Base-by-base conservation (phyloP, 106 monocot genomes). In the Hemerocallis citrina region DNA sequence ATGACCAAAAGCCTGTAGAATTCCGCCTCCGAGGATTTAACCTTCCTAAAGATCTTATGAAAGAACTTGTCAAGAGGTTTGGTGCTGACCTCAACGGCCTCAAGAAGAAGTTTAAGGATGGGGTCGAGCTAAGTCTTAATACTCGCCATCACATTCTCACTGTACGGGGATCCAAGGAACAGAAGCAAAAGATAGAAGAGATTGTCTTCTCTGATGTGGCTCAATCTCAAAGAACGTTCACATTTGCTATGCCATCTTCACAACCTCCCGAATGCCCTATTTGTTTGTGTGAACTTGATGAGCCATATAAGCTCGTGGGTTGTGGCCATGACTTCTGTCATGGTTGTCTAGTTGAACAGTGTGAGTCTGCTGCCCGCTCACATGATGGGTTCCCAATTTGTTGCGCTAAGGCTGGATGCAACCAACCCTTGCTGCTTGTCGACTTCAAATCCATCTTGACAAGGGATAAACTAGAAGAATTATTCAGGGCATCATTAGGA, bases 201-300 rank as follows among this genome's bases (percentile, higher is more conserved):
- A 62, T 79, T 16, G 70, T 93, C 15, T 51, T 52, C 8, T 34
- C 38, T 20, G 46, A 3, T 30, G 7, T 63, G n/a, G 16, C 13
- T 29, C 5, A 12, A 33, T 17, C n/a, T 30, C n/a, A n/a, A n/a
- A n/a, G n/a, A n/a, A n/a, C n/a, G n/a, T n/a, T n/a, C n/a, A n/a
- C n/a, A n/a, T n/a, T n/a, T n/a, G n/a, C n/a, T n/a, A n/a, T n/a
- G n/a, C n/a, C n/a, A n/a, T 3, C 40, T 15, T n/a, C 72, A 58
- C 37, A 71, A 5, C 75, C 75, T 33, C 11, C 37, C 5, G 37
- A 38, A 38, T 93, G 93, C 51, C 73, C 74, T 34, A 88, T 93
- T 45, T 93, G 93, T 55, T 36, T 93, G 23, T 88, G 93, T 9
- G 88, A 93, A 61, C 68, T 82, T 37, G 88, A 88, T 49, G 88